These are phyloP conservation scores for Oropetium thomaeum DNA, from an alignment of 176 grass and related monocot species.

Conservation along the genomic window DNA sequence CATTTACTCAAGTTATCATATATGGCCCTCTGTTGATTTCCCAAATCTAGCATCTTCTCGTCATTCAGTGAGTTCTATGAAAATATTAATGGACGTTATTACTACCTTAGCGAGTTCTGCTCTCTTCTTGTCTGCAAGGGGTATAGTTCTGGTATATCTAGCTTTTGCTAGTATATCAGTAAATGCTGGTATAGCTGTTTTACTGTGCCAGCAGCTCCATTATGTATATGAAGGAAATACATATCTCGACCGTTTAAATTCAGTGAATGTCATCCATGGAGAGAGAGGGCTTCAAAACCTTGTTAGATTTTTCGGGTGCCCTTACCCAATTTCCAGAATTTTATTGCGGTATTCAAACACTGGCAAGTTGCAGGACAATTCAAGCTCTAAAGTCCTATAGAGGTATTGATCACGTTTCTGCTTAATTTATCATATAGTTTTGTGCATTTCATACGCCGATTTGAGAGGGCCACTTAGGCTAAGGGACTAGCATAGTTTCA, in stretches of 20 bases:
- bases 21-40: conserved; percentile 69
- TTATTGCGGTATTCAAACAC: conserved; percentile 48
- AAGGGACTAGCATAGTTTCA: not conserved
- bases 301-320: conserved; percentile 79
- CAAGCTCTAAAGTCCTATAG: conserved; percentile 67
- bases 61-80: conserved; percentile 35
- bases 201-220: conserved; percentile 89
- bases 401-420: conserved; percentile 26
- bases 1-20: conserved; percentile 64
- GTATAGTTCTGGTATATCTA: conserved; percentile 82
- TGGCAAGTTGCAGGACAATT: conserved; percentile 62
- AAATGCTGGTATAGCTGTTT: conserved; percentile 71
- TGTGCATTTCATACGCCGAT: not conserved
- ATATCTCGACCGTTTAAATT: conserved; percentile 66
- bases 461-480: not conserved
- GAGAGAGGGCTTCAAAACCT: conserved; percentile 78
- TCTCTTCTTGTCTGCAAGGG: conserved; percentile 80
- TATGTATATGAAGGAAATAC: conserved; percentile 90
- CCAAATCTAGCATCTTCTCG: conserved; percentile 34
- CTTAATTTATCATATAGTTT: not conserved
- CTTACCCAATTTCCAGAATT: conserved; percentile 56
- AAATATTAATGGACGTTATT: conserved; percentile 48
- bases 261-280: conserved; percentile 42
- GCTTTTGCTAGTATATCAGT: conserved; percentile 83
- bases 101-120: conserved; percentile 53